These are phyloP conservation scores for Gossypium schwendimanii DNA, from an alignment of 441 rosid species.

Conservation along the genomic window DNA sequence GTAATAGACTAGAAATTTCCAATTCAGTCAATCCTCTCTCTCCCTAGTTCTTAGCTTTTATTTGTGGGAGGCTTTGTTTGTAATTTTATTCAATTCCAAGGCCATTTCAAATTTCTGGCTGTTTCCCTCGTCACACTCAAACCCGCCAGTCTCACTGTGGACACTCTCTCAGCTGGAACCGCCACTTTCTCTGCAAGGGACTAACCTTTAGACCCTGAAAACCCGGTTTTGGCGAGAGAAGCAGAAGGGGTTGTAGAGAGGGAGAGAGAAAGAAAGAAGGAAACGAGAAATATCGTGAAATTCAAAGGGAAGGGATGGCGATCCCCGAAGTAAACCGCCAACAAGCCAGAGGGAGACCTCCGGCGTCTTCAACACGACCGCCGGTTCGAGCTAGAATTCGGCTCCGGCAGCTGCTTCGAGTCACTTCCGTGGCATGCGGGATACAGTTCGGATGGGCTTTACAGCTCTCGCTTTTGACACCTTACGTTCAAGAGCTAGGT, in stretches of 20 bases:
- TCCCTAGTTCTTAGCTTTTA: not conserved
- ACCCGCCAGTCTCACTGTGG: not conserved
- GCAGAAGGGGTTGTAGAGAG: not conserved
- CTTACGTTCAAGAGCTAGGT: slow-evolving; percentile 95
- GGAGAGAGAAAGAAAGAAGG: not conserved
- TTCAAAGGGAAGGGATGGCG: slow-evolving; percentile 27
- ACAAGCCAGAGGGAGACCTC: slow-evolving; percentile 23
- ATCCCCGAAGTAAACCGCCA: slow-evolving; percentile 32
- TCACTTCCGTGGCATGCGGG: slow-evolving; percentile 89
- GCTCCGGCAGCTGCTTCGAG: slow-evolving; percentile 63
- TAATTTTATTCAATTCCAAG: not conserved
- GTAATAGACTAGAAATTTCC: not conserved
- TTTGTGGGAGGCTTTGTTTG: not conserved
- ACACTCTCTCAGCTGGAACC: slow-evolving; percentile 11
- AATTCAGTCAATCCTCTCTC: not conserved
- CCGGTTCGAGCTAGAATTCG: slow-evolving; percentile 37
- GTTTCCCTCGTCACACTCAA: not conserved
- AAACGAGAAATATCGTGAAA: not conserved
- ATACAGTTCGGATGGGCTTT: slow-evolving; percentile 98
- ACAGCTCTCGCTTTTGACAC: slow-evolving; percentile 85
- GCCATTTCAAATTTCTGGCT: not conserved
- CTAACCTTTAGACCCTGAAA: not conserved
- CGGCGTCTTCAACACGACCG: slow-evolving; percentile 19
- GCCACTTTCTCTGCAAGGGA: slow-evolving; percentile 1
- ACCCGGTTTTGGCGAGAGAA: not conserved